Conservation (phyloP, 345 rosid species). For the Clarkia xantiana region DNA sequence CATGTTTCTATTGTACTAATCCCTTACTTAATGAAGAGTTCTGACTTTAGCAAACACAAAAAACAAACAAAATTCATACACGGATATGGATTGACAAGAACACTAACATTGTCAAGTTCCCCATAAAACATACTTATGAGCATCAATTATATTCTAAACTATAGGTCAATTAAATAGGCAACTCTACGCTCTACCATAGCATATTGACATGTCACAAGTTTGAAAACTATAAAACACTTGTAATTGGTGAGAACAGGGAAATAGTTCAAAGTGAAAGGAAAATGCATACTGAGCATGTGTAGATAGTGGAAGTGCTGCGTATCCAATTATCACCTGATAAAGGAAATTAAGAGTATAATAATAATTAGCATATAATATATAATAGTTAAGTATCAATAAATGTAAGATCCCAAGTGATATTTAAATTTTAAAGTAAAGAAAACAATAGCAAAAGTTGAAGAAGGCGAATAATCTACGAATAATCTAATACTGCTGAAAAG, state of each 20-base stretch:
- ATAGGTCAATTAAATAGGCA: too few relatives aligned
- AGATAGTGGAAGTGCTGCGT: slow-evolving; percentile 82
- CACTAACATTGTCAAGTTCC: too few relatives aligned
- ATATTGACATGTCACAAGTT: not conserved
- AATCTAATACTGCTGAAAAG: not conserved
- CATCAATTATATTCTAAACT: too few relatives aligned
- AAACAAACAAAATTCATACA: too few relatives aligned
- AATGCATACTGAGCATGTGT: slow-evolving; percentile 78
- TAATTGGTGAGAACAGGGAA: not conserved
- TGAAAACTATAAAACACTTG: not conserved
- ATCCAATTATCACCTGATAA: slow-evolving; percentile 80
- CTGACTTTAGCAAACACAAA: too few relatives aligned
- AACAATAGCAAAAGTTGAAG: not conserved
- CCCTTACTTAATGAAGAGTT: too few relatives aligned
- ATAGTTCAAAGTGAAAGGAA: slow-evolving; percentile 5
- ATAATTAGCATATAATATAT: slow-evolving; percentile 1
- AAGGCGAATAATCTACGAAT: not conserved
- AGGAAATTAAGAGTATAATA: slow-evolving; percentile 7
- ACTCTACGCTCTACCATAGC: too few relatives aligned
- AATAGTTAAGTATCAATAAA: not conserved
- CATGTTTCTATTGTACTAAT: too few relatives aligned
- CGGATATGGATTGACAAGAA: too few relatives aligned
- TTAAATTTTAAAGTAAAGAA: not conserved
- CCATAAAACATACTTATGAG: too few relatives aligned
- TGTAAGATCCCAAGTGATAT: not conserved